These are phyloP conservation scores for Naematelia aurantialba DNA, from an alignment of 768 basidiomycete species.

Conservation along the genomic window DNA sequence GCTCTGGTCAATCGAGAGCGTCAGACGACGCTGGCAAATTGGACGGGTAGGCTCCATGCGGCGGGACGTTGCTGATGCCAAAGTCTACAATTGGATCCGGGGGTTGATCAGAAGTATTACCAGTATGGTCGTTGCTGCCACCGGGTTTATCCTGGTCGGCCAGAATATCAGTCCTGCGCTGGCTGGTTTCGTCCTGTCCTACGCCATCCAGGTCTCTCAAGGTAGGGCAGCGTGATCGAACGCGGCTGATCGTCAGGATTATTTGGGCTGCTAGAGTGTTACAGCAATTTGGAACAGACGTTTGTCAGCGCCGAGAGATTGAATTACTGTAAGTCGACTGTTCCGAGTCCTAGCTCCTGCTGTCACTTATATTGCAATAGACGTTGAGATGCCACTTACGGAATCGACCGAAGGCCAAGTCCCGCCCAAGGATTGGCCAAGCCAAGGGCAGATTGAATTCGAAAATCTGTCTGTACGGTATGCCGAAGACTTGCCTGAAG, in stretches of 20 bases:
- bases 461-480: constrained; percentile 40
- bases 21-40: constrained; percentile 24
- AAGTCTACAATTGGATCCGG: constrained; percentile 39
- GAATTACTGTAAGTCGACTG: constrained; percentile 34
- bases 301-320: constrained; percentile 49
- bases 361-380: constrained; percentile 7
- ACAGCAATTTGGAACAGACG: constrained; percentile 39
- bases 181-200: constrained; percentile 45
- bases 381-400: constrained; percentile 28
- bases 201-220: constrained; percentile 30
- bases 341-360: neutral
- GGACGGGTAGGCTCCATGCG: constrained; percentile 19
- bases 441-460: constrained; percentile 30
- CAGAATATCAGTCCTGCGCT: constrained; percentile 28
- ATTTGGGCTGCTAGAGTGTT: constrained; percentile 31
- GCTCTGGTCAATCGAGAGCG: constrained; percentile 35
- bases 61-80: constrained; percentile 4
- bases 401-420: constrained; percentile 20
- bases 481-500: constrained; percentile 43
- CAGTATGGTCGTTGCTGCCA: constrained; percentile 34
- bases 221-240: constrained; percentile 13
- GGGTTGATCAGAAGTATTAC: constrained; percentile 25
- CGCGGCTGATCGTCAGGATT: constrained; percentile 20
- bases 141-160: constrained; percentile 36
- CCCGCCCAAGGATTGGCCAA: constrained; percentile 39